These are phyloP conservation scores for Teratosphaeria destructans DNA, from an alignment of 2,329 filamentous ascomycete genomes.

Conservation along the genomic window DNA sequence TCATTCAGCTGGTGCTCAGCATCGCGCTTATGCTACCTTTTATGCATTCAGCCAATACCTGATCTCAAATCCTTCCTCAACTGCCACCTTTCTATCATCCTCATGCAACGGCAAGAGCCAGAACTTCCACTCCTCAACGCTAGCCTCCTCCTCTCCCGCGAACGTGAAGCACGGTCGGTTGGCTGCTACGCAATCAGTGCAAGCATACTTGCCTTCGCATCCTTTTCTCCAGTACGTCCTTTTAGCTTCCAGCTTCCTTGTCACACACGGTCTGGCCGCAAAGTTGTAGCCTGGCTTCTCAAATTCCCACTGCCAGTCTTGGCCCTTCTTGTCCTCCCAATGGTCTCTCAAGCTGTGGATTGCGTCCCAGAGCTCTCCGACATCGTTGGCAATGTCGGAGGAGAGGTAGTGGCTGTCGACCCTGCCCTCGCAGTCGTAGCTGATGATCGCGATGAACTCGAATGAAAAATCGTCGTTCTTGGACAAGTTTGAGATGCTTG, in stretches of 20 bases:
- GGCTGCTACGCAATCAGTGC: conserved; percentile 13
- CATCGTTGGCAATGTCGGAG: conserved; percentile 5
- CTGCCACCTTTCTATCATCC: conserved; percentile 11
- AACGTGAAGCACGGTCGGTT: conserved; percentile 6
- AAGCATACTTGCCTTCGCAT: conserved; percentile 15
- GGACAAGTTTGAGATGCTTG: not conserved
- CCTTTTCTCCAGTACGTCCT: conserved; percentile 14
- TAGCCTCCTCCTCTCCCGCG: not conserved
- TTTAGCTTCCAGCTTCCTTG: conserved; percentile 9
- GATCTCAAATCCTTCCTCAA: conserved; percentile 14
- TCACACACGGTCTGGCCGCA: conserved; percentile 9
- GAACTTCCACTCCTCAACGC: conserved; percentile 12
- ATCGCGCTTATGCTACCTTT: not conserved
- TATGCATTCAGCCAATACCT: conserved; percentile 13
- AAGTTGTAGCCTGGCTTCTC: conserved; percentile 6
- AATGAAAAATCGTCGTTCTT: conserved; percentile 4
- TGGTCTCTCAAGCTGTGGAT: conserved; percentile 7
- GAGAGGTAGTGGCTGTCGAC: conserved; percentile 1
- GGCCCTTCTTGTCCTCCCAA: conserved; percentile 15
- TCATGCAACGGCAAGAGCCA: conserved; percentile 18
- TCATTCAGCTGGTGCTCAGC: no score
- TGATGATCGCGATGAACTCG: conserved; percentile 12
- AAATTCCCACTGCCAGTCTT: conserved; percentile 14
- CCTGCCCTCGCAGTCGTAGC: conserved; percentile 6
- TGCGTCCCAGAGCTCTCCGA: conserved; percentile 13